Evolutionary conservation across 1,284 basidiomycete genomes (phyloP).

Genomic region (Sanguinoderma infundibulare): DNA sequence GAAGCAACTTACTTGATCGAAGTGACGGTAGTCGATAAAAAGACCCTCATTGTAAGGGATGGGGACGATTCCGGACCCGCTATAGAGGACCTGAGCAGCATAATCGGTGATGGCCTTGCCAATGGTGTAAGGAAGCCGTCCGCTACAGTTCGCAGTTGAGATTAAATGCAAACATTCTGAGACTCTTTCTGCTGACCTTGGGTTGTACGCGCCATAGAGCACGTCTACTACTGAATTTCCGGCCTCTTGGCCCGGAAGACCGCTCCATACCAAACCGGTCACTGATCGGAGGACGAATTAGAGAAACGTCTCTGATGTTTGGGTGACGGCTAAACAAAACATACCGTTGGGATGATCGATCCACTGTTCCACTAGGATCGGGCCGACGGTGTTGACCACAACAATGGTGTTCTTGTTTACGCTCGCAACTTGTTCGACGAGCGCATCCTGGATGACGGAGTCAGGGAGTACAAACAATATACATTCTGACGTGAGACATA

Average conservation of each 20-base stretch:
- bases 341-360: constrained; percentile 44
- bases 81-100: constrained; percentile 53
- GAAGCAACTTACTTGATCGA: constrained; percentile 61
- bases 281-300: not conserved
- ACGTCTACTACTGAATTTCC: constrained; percentile 61
- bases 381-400: constrained; percentile 55
- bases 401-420: constrained; percentile 57
- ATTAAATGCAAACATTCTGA: not conserved
- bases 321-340: not conserved
- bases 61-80: constrained; percentile 36
- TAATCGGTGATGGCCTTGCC: constrained; percentile 71
- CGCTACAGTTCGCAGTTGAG: constrained; percentile 37
- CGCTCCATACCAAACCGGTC: constrained; percentile 33
- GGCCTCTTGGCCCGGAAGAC: constrained; percentile 55
- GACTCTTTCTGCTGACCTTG: constrained; percentile 22
- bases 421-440: constrained; percentile 38
- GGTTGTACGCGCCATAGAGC: constrained; percentile 50
- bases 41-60: constrained; percentile 66
- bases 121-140: constrained; percentile 79
- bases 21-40: constrained; percentile 78
- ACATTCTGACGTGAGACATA: constrained; percentile 17
- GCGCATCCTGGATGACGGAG: constrained; percentile 32
- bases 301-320: not conserved
- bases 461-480: not conserved
- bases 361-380: constrained; percentile 52